Conservation (phyloP, 306 rosid genomes). For the Malus sylvestris region DNA sequence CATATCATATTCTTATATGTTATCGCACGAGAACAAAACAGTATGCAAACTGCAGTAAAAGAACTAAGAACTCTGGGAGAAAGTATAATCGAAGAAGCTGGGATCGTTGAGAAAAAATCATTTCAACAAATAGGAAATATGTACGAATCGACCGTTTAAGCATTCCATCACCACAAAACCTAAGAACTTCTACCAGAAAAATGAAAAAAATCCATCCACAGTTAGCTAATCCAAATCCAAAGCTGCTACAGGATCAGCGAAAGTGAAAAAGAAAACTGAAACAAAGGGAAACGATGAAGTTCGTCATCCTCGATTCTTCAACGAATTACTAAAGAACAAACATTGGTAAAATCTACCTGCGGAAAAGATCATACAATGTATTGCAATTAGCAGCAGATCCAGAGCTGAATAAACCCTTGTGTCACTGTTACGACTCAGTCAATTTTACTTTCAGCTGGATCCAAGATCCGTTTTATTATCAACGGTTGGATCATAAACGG, state of each 20-base stretch:
- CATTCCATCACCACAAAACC: not conserved
- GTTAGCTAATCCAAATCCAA: conserved; percentile 2
- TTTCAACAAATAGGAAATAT: not conserved
- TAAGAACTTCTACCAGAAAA: not conserved
- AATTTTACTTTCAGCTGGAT: not conserved
- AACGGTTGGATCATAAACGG: conserved; percentile 3
- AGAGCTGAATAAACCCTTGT: not conserved
- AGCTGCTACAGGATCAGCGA: not conserved
- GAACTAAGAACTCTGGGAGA: not conserved
- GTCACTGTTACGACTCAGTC: not conserved
- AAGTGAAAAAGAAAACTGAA: not conserved
- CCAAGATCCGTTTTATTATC: conserved; percentile 2
- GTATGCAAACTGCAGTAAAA: not conserved
- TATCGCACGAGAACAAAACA: not conserved
- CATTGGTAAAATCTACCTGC: conserved; percentile 13
- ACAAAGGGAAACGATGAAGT: not conserved
- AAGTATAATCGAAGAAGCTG: not conserved
- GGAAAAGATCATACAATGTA: not conserved
- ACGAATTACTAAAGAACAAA: conserved; percentile 9
- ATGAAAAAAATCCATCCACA: not conserved
- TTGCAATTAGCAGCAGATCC: not conserved
- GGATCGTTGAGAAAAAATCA: not conserved
- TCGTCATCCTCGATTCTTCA: conserved; percentile 10
- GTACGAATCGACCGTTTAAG: not conserved
- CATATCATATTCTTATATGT: not conserved